Evolutionary conservation across 805 yeast genomes (phyloP).

Genomic region (Metschnikowia noctiluminum): DNA sequence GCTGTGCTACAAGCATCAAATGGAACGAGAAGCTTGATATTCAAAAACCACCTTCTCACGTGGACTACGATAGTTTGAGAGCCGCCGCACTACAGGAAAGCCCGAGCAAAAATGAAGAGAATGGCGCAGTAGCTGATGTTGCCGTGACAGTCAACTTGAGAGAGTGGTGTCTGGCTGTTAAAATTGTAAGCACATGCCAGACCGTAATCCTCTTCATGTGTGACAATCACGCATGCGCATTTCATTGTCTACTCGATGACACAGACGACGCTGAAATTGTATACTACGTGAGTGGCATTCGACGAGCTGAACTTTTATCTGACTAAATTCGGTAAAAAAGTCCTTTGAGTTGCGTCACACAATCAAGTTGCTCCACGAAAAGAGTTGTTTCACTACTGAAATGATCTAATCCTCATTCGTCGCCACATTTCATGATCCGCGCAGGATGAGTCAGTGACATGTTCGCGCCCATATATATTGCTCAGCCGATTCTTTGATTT

Average conservation of each 20-base stretch:
- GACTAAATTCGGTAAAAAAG: not conserved
- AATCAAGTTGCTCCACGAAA: too few species aligned
- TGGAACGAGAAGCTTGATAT: constrained; percentile 58
- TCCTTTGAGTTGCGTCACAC: too few species aligned
- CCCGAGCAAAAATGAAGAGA: constrained; percentile 11
- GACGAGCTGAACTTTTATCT: constrained; percentile 4
- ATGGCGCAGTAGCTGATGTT: constrained; percentile 26
- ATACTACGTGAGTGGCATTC: constrained; percentile 50
- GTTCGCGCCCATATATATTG: not conserved
- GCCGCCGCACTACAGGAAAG: constrained; percentile 15
- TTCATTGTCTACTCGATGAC: constrained; percentile 66
- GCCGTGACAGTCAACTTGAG: constrained; percentile 51
- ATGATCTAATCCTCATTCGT: too few species aligned
- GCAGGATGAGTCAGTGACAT: constrained; percentile 1
- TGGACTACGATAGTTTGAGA: constrained; percentile 24
- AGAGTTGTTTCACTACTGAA: too few species aligned
- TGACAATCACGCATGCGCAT: constrained; percentile 54
- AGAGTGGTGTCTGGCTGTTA: constrained; percentile 69
- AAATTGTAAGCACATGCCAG: constrained; percentile 57
- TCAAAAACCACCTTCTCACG: constrained; percentile 26
- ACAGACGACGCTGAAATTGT: constrained; percentile 62
- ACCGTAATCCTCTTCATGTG: constrained; percentile 58
- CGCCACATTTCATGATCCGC: too few species aligned
- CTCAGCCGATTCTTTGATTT: not conserved
- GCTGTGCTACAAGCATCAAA: constrained; percentile 48